phyloP scores from a whole-genome alignment of 2,329 filamentous ascomycete species.

The Ceratocystis cubensis region DNA sequence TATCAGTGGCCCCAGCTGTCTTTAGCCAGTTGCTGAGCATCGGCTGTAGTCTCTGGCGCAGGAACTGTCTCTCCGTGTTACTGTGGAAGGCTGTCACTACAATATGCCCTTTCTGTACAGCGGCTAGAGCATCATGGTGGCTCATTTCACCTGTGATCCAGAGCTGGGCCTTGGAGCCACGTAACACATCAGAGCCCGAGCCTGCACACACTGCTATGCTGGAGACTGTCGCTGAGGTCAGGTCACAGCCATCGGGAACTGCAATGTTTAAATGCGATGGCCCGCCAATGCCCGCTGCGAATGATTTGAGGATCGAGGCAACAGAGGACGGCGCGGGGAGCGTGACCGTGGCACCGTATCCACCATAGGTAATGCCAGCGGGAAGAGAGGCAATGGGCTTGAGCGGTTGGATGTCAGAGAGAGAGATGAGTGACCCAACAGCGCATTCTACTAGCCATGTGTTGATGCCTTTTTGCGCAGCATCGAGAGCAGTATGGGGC shows the following conservation, averaged over 20 bases:
- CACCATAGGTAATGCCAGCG: conserved; percentile 35
- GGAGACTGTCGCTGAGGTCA: conserved; percentile 37
- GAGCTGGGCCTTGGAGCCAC: conserved; percentile 58
- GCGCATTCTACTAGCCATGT: conserved; percentile 90
- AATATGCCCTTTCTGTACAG: conserved; percentile 68
- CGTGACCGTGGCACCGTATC: conserved; percentile 41
- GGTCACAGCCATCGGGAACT: conserved; percentile 37
- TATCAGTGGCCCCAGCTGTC: conserved; percentile 35
- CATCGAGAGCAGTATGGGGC: conserved; percentile 90
- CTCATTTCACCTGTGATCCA: conserved; percentile 86
- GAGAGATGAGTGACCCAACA: conserved; percentile 36
- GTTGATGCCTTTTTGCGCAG: conserved; percentile 70
- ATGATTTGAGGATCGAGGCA: conserved; percentile 34
- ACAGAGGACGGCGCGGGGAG: conserved; percentile 32
- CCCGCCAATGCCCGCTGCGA: conserved; percentile 57
- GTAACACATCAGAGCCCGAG: conserved; percentile 67
- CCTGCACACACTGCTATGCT: conserved; percentile 82
- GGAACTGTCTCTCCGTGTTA: conserved; percentile 79
- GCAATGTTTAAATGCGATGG: conserved; percentile 43
- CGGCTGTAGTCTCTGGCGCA: conserved; percentile 56
- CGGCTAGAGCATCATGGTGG: conserved; percentile 81
- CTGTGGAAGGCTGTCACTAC: conserved; percentile 84
- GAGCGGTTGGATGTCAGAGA: conserved; percentile 27
- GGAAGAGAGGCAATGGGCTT: conserved; percentile 35
- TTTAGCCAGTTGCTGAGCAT: conserved; percentile 50